Conservation (phyloP, 139 green algal species). For the Pleodorina starrii region DNA sequence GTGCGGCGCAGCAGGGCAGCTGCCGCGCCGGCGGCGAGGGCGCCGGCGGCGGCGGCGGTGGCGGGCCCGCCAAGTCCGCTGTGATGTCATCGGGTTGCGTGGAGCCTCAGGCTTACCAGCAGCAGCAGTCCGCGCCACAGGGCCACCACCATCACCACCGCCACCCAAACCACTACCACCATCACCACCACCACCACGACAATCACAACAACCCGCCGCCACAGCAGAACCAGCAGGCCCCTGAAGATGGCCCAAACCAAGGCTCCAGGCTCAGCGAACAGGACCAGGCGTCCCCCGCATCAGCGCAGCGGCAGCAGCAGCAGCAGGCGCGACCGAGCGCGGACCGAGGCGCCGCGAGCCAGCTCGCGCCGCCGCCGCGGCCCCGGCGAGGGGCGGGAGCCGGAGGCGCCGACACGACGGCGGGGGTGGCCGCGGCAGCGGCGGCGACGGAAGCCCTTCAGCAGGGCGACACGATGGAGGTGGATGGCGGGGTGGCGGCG, state of each 20-base stretch:
- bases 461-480: not conserved
- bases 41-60: not conserved
- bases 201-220: not conserved
- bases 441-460: too few relatives aligned
- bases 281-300: not conserved
- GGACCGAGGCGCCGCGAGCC: not conserved
- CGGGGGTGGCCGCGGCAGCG: not conserved
- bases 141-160: not conserved
- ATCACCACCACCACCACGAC: not conserved
- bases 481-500: not conserved
- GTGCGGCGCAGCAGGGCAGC: slow-evolving; percentile 33
- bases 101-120: not conserved
- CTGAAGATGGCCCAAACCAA: too few relatives aligned
- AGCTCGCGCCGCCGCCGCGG: not conserved
- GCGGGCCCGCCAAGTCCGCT: slow-evolving; percentile 8
- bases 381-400: not conserved
- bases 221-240: too few relatives aligned
- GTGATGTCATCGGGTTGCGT: slow-evolving; percentile 31
- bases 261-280: too few relatives aligned
- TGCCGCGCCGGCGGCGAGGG: slow-evolving; percentile 8
- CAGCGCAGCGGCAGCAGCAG: not conserved
- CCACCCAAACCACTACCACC: not conserved
- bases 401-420: not conserved
- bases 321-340: not conserved
- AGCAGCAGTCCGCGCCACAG: not conserved